Evolutionary conservation across 148 eudicot genomes (phyloP).

Genomic region (Camellia japonica): DNA sequence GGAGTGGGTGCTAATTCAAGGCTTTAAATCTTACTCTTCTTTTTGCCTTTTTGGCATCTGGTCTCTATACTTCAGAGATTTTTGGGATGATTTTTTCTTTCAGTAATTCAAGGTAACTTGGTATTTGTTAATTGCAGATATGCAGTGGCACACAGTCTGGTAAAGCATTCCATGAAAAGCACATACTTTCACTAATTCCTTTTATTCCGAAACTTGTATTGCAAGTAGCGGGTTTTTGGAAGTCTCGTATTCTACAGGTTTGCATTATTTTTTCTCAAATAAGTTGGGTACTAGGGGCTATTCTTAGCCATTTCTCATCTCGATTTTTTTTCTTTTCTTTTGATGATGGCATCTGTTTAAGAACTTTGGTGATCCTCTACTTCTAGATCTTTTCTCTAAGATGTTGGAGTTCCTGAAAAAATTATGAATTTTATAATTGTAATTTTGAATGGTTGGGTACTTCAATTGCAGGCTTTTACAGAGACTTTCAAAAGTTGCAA

Average conservation of each 20-base stretch:
- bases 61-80: neutral
- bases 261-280: neutral
- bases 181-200: slow-evolving; percentile 60
- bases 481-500: slow-evolving; percentile 51
- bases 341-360: neutral
- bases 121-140: slow-evolving; percentile 44
- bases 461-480: slow-evolving; percentile 74
- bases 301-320: slow-evolving; percentile 2
- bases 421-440: neutral
- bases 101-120: neutral
- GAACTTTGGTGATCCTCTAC: neutral
- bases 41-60: neutral
- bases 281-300: neutral
- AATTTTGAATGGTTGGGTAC: neutral
- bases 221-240: slow-evolving; percentile 51
- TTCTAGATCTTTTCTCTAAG: neutral
- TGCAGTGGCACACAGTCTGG: slow-evolving; percentile 32
- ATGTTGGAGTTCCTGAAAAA: neutral
- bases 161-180: slow-evolving; percentile 51
- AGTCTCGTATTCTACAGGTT: slow-evolving; percentile 69
- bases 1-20: neutral
- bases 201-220: slow-evolving; percentile 64
- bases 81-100: neutral
- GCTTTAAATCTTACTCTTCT: neutral
- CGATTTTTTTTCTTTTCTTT: neutral